These are phyloP conservation scores for Lactifluus subvellereus DNA, from an alignment of 768 basidiomycete genomes.

Conservation along the genomic window DNA sequence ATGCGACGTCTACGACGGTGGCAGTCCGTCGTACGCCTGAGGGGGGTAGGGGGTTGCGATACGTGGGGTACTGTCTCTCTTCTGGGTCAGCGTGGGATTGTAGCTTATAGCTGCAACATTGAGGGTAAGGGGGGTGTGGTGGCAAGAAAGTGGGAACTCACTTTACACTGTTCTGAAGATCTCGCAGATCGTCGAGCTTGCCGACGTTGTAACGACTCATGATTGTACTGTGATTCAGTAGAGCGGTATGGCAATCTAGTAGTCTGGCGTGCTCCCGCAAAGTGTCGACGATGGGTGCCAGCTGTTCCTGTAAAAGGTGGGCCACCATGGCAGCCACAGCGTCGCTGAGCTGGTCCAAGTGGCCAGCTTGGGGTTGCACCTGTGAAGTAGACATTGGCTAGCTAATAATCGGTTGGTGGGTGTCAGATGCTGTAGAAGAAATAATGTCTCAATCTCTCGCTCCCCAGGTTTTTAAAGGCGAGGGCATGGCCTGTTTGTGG, in stretches of 20 bases:
- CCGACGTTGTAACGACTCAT: constrained; percentile 20
- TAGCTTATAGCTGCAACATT: constrained; percentile 4
- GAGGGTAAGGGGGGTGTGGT: neutral
- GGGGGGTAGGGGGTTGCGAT: neutral
- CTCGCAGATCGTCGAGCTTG: constrained; percentile 17
- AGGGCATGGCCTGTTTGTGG: too few species aligned
- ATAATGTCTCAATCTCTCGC: too few species aligned
- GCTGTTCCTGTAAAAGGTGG: too few species aligned
- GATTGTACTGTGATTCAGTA: constrained; percentile 8
- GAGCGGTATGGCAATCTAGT: constrained; percentile 10
- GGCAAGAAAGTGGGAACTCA: neutral
- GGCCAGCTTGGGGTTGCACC: neutral
- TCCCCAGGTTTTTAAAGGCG: too few species aligned
- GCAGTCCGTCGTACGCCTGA: neutral
- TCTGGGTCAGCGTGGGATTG: constrained; percentile 6
- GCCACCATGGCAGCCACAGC: neutral
- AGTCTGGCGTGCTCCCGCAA: constrained; percentile 15
- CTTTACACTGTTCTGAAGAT: constrained; percentile 13
- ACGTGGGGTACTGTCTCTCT: neutral
- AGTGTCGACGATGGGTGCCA: constrained; percentile 11
- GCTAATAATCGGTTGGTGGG: too few species aligned
- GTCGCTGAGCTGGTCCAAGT: constrained; percentile 1
- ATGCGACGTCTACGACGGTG: neutral
- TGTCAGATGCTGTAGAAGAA: too few species aligned
- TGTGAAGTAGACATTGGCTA: constrained; percentile 3